These are phyloP conservation scores for Pyrus hybrid DNA, from an alignment of 331 rosid genomes.

Conservation along the genomic window DNA sequence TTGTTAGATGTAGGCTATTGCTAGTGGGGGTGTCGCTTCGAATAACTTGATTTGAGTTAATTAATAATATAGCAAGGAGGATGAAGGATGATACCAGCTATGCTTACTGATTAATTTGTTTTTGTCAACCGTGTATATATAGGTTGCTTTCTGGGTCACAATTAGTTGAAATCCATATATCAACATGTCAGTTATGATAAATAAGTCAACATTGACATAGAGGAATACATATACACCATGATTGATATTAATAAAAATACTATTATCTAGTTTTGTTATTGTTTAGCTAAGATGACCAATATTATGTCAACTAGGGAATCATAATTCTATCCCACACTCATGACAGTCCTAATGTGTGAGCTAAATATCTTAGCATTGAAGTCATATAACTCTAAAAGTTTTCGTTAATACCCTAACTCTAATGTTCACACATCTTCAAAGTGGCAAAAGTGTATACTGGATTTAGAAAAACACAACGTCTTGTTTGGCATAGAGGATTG, in stretches of 20 bases:
- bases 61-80: too few species aligned
- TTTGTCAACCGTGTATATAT: neutral
- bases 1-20: neutral
- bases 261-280: neutral
- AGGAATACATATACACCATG: neutral
- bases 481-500: too few species aligned
- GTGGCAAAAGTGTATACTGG: too few species aligned
- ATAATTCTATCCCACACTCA: neutral
- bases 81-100: neutral
- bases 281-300: neutral
- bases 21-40: neutral
- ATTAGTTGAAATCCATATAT: neutral
- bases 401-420: too few species aligned
- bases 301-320: neutral
- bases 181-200: neutral
- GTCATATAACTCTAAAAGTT: too few species aligned
- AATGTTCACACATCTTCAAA: too few species aligned
- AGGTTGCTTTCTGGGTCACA: neutral
- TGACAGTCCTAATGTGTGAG: neutral
- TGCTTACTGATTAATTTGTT: neutral
- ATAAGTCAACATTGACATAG: neutral
- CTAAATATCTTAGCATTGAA: too few species aligned
- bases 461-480: too few species aligned
- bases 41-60: constrained; percentile 10
- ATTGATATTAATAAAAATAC: neutral